Percentiles rank a stretch among this genome's conserved stretches.
Evolutionary conservation across 169 alveolate species (phyloP).

Genomic region (Eimeria brunetti): DNA sequence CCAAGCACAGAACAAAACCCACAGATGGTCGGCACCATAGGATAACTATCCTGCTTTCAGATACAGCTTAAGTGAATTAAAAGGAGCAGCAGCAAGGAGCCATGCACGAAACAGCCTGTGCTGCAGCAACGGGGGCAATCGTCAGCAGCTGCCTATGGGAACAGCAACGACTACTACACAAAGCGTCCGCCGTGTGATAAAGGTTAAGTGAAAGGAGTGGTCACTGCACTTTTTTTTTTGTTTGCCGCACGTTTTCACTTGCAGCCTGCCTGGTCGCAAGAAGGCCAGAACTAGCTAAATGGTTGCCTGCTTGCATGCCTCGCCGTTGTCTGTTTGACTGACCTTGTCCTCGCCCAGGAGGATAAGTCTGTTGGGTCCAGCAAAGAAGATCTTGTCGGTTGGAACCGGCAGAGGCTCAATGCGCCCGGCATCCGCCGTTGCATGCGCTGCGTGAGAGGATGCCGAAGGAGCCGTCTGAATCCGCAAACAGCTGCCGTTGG

Average conservation of each 20-base stretch:
- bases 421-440: constrained; percentile 70
- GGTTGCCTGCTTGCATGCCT: not conserved
- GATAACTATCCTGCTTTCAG: not conserved
- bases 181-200: not conserved
- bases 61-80: not conserved
- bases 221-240: not conserved
- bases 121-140: not conserved
- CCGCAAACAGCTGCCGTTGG: constrained; percentile 83
- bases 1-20: not conserved
- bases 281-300: not conserved
- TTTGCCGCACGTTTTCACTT: not conserved
- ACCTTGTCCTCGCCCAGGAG: constrained; percentile 82
- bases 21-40: not conserved
- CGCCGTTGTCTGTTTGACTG: not conserved
- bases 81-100: constrained; percentile 2
- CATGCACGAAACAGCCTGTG: not conserved
- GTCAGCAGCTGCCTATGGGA: not conserved
- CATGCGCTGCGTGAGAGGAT: constrained; percentile 9
- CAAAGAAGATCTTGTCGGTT: constrained; percentile 79
- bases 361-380: constrained; percentile 84
- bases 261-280: not conserved
- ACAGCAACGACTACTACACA: not conserved
- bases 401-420: constrained; percentile 80
- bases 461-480: constrained; percentile 65
- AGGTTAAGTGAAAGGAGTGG: not conserved